A percentile compares a stretch with the other conserved stretches of the same genome.
These are phyloP conservation scores for Sanchytrium tribonematis DNA, from an alignment of 371 early-diverging fungal genomes.

Conservation along the genomic window DNA sequence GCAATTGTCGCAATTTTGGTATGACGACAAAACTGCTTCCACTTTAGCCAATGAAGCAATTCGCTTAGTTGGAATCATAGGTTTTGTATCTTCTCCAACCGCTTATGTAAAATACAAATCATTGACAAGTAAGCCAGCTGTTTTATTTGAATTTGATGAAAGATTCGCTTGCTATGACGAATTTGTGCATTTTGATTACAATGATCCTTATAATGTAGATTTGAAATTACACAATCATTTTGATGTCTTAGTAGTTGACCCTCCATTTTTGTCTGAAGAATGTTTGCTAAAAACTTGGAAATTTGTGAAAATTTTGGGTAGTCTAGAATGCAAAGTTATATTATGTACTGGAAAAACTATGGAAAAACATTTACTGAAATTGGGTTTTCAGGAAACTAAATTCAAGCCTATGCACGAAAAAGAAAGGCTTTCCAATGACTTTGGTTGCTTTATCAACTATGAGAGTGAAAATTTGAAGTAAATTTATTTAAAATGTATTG, in stretches of 20 bases:
- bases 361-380: not conserved
- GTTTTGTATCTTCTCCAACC: constrained; percentile 1
- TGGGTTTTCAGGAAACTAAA: not conserved
- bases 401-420: not conserved
- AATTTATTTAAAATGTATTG: no score
- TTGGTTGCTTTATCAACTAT: not conserved
- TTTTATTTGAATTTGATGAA: constrained; percentile 30
- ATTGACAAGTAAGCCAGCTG: constrained; percentile 5
- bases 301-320: constrained; percentile 10
- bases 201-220: constrained; percentile 13
- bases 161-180: constrained; percentile 28
- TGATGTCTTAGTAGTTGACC: constrained; percentile 33
- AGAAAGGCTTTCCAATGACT: not conserved
- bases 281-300: constrained; percentile 29
- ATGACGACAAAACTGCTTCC: constrained; percentile 24
- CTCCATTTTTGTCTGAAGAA: constrained; percentile 38
- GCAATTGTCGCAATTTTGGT: constrained; percentile 17
- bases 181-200: constrained; percentile 33
- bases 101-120: not conserved
- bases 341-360: not conserved
- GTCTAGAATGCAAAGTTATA: not conserved
- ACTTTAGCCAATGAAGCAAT: constrained; percentile 21
- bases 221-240: constrained; percentile 13
- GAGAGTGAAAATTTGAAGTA: not conserved
- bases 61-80: not conserved